A percentile compares a stretch with the other conserved stretches of the same genome.
These are phyloP conservation scores for Circinella umbellata DNA, from an alignment of 371 early-diverging fungal species.

Conservation along the genomic window DNA sequence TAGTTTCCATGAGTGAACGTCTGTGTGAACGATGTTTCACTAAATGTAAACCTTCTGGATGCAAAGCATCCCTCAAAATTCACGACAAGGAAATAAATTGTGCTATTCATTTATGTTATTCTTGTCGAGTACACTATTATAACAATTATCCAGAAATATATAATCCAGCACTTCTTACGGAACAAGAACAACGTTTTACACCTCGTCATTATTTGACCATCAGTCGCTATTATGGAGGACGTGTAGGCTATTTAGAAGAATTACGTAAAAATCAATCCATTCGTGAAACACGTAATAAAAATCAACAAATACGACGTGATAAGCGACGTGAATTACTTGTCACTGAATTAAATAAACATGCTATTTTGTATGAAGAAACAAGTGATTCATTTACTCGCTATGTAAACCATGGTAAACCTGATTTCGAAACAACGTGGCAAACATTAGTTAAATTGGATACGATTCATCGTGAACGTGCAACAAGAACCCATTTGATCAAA, in stretches of 20 bases:
- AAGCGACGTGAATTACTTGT: not conserved
- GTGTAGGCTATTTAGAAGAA: not conserved
- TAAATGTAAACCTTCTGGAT: not conserved
- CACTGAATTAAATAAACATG: not conserved
- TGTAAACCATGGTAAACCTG: not conserved
- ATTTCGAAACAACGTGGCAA: not conserved
- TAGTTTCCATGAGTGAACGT: not conserved
- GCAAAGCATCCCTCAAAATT: not conserved
- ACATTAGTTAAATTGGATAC: not conserved
- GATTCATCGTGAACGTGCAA: too few species aligned
- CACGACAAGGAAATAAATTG: not conserved
- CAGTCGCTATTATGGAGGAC: not conserved
- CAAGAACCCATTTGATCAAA: too few species aligned
- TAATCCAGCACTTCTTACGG: too few species aligned
- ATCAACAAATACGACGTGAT: not conserved
- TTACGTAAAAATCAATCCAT: not conserved
- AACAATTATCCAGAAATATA: not conserved
- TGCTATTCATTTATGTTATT: not conserved
- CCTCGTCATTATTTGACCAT: too few species aligned
- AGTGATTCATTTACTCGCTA: not conserved
- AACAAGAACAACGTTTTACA: too few species aligned
- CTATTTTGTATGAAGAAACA: not conserved
- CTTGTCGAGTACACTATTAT: not conserved
- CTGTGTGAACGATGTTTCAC: slow-evolving; percentile 5
- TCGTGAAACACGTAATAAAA: not conserved